Conservation (phyloP, 306 rosid genomes). For the Dryas drummondii region DNA sequence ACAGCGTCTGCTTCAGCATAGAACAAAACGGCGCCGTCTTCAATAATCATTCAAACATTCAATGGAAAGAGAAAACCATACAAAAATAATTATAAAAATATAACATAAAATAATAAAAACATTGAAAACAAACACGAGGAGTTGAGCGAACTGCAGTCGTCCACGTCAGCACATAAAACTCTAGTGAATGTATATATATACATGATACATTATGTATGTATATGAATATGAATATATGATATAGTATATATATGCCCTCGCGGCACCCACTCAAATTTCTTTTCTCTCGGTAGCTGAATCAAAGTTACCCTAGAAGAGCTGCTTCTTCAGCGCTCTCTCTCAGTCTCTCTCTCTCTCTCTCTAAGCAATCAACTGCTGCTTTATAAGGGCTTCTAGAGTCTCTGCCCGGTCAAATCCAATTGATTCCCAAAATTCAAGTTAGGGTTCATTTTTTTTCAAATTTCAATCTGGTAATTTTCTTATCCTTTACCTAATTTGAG, state of each 20-base stretch:
- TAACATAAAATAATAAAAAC: not conserved
- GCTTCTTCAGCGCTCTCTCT: constrained; percentile 1
- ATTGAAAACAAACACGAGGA: not conserved
- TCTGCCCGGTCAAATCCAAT: constrained; percentile 4
- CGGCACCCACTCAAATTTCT: not conserved
- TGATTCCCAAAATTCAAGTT: constrained; percentile 10
- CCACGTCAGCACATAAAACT: constrained; percentile 40
- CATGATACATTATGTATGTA: constrained; percentile 1
- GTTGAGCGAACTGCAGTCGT: constrained; percentile 20
- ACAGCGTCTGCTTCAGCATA: not conserved
- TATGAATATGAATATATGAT: not conserved
- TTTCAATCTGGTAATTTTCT: constrained; percentile 23
- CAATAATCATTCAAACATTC: not conserved
- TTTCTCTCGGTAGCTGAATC: not conserved
- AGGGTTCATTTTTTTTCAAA: not conserved
- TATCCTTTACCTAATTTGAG: not conserved
- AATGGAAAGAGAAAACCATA: not conserved
- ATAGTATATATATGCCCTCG: constrained; percentile 1
- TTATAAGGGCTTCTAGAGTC: constrained; percentile 2
- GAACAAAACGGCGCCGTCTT: constrained; percentile 38
- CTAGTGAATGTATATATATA: too few species aligned
- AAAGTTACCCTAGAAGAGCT: constrained; percentile 9
- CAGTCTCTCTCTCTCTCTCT: not conserved
- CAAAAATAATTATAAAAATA: not conserved
- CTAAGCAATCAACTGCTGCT: constrained; percentile 10